Base-by-base conservation (phyloP, 768 basidiomycete species). In the Rubroboletus pulcherrimus region DNA sequence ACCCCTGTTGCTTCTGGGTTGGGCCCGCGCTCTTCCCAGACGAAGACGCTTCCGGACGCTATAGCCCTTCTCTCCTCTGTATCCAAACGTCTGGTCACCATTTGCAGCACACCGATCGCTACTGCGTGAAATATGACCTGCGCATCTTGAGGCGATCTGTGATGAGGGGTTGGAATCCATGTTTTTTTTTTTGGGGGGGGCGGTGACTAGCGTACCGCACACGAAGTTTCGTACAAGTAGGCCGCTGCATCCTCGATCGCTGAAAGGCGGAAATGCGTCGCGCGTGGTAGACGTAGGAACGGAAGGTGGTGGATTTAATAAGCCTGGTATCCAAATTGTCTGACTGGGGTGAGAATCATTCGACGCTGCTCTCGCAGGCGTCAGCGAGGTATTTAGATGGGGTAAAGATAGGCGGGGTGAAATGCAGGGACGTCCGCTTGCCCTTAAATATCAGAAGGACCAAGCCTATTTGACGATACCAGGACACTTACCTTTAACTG, bases 11-110 rank as follows among this genome's bases (percentile, higher is more conserved):
- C 77, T 57, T 87, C 88, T 48, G 83, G 71, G 58, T 81, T 82
- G 14, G 85, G 78, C 6, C 84, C 84, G 53, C 89, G 78, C 68
- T 92, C 90, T 66, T 91, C 88, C 89, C 90, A 92, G 38, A 92
- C 88, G 60, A 83, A 92, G 34, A 91, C 84, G 54, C 81, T 82
- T 14, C 90, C 89, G 1, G 88, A 81, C n/a, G 74, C 61, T 48
- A 91, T 88, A 39, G 77, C 73, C 11, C 88, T 79, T 38, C 89
- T 78, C 67, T 91, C 89, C 50, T 89, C 88, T 15, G 85, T 82
- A 72, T 89, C 87, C 49, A 92, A 77, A 39, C 89, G 82, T 53
- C 86, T 81, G 26, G 81, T 73, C 48, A 91, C 82, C 74, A 89
- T 87, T 31, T 82, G 84, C 15, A 88, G 76, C 1, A 81, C 66